Conservation (phyloP, 345 rosid genomes). For the Rhizophora apiculata region DNA sequence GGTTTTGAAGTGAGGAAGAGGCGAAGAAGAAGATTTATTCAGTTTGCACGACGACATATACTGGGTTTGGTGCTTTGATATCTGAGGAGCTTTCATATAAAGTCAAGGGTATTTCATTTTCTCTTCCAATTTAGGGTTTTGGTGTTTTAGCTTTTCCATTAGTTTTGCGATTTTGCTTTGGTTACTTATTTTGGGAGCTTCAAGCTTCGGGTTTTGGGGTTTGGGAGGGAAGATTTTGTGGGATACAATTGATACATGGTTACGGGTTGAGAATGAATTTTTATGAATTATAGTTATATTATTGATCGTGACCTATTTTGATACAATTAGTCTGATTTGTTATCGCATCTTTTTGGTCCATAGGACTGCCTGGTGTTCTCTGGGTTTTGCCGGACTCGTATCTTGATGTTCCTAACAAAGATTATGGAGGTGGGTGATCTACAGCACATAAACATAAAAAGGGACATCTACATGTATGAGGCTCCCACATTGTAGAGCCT, state of each 20-base stretch:
- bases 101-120: conserved; percentile 68
- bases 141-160: background rate
- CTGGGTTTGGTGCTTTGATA: conserved; percentile 94
- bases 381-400: conserved; percentile 98
- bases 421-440: conserved; percentile 76
- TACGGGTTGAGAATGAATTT: too few species aligned
- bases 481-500: too few species aligned
- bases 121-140: conserved; percentile 6
- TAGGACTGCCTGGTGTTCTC: conserved; percentile 82
- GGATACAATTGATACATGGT: too few species aligned
- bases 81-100: conserved; percentile 88
- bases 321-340: background rate
- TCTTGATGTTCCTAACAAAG: conserved; percentile 93
- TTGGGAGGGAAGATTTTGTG: too few species aligned
- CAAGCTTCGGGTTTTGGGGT: background rate
- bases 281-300: too few species aligned
- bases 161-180: conserved; percentile 3
- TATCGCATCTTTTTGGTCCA: conserved; percentile 16
- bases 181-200: background rate
- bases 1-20: conserved; percentile 73
- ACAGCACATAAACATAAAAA: background rate
- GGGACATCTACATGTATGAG: too few species aligned
- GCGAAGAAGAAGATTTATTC: conserved; percentile 98
- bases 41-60: conserved; percentile 74
- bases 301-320: background rate